phyloP scores from a whole-genome alignment of 768 basidiomycete genomes.

The Phlebiopsis gigantea region DNA sequence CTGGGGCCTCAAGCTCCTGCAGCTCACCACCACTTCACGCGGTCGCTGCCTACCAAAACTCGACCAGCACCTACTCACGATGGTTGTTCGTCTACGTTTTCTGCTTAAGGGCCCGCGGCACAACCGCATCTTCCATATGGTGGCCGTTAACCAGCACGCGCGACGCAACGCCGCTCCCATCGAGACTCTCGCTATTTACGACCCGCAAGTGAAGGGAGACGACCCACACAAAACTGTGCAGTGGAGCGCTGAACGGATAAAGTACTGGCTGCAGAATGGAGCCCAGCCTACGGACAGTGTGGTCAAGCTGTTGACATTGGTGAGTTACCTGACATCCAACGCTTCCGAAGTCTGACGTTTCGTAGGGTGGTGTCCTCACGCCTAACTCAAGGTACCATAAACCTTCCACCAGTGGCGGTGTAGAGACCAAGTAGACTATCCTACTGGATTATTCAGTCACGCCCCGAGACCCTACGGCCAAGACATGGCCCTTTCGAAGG shows the following conservation, averaged over 20 bases:
- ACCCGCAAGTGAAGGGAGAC: conserved; percentile 55
- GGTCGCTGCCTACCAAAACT: not conserved
- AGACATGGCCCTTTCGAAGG: no score
- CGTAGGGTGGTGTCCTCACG: conserved; percentile 16
- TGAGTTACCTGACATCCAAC: conserved; percentile 33
- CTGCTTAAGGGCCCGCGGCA: conserved; percentile 76
- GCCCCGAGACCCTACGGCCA: no score
- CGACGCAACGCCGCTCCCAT: conserved; percentile 81
- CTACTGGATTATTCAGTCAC: no score
- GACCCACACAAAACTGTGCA: conserved; percentile 65
- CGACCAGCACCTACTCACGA: conserved; percentile 27
- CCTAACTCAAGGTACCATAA: conserved; percentile 2
- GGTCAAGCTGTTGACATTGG: conserved; percentile 72
- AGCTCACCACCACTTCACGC: conserved; percentile 1
- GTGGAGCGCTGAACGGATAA: conserved; percentile 90
- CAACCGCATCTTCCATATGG: conserved; percentile 76
- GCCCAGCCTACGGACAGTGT: conserved; percentile 79
- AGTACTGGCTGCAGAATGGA: conserved; percentile 83
- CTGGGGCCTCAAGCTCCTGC: not conserved
- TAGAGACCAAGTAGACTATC: no score
- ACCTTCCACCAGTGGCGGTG: not conserved
- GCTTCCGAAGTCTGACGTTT: conserved; percentile 5
- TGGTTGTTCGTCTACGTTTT: conserved; percentile 84
- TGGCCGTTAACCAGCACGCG: conserved; percentile 69
- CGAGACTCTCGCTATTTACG: conserved; percentile 82